Evolutionary conservation across 331 rosid genomes (phyloP).

Genomic region (Rosa hybrid): DNA sequence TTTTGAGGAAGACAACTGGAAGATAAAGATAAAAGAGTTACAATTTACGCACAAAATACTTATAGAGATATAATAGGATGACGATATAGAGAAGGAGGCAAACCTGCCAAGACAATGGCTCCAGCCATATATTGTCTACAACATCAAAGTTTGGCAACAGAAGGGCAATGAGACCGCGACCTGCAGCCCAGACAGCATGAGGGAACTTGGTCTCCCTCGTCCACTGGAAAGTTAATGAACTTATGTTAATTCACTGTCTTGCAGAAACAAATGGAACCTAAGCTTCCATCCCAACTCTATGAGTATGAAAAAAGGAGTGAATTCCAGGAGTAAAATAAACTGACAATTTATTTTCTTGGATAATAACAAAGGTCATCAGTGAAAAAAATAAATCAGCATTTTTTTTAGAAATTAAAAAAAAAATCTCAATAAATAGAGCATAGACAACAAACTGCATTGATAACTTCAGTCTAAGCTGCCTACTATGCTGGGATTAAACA

Average conservation of each 20-base stretch:
- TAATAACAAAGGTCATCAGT: background rate
- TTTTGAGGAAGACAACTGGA: background rate
- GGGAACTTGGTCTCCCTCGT: conserved; percentile 84
- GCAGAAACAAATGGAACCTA: conserved; percentile 26
- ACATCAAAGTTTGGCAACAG: conserved; percentile 86
- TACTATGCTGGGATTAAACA: background rate
- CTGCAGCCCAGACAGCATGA: conserved; percentile 99
- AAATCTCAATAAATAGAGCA: background rate
- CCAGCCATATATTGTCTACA: conserved; percentile 92
- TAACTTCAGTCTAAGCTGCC: background rate
- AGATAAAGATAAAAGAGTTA: background rate
- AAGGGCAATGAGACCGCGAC: conserved; percentile 85
- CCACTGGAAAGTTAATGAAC: conserved; percentile 65
- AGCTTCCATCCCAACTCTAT: conserved; percentile 5
- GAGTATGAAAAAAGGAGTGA: background rate
- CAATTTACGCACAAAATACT: background rate
- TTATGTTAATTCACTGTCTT: conserved; percentile 16
- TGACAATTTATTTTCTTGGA: background rate
- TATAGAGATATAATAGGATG: background rate
- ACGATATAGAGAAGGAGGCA: conserved; percentile 26
- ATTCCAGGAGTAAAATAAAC: background rate
- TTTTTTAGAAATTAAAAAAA: conserved; percentile 11
- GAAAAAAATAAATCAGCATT: background rate
- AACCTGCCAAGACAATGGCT: conserved; percentile 99
- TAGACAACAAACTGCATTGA: background rate